phyloP scores from a whole-genome alignment of 768 basidiomycete species.

The Lactarius hengduanensis region DNA sequence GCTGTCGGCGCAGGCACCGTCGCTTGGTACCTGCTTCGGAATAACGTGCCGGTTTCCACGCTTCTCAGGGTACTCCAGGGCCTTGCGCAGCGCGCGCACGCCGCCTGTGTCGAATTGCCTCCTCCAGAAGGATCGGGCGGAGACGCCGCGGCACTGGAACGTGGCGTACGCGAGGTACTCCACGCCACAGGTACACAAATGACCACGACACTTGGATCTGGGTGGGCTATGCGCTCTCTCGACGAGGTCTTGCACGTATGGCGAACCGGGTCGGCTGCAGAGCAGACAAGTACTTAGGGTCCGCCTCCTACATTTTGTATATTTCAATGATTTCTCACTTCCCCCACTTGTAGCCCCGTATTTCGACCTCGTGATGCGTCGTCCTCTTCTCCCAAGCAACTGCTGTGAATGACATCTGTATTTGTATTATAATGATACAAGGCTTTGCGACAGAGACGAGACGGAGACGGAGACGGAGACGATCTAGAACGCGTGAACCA shows the following conservation, averaged over 20 bases:
- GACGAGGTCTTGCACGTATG: constrained; percentile 65
- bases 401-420: not conserved
- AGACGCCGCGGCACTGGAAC: constrained; percentile 39
- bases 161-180: constrained; percentile 80
- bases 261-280: constrained; percentile 33
- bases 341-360: not conserved
- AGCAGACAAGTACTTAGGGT: not conserved
- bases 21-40: constrained; percentile 69
- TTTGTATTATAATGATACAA: not conserved
- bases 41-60: constrained; percentile 68
- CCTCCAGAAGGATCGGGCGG: constrained; percentile 50
- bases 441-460: not conserved
- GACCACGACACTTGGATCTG: constrained; percentile 64
- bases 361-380: not conserved
- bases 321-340: not conserved
- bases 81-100: constrained; percentile 61
- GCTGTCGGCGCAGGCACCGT: constrained; percentile 41
- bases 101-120: constrained; percentile 49
- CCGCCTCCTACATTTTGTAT: not conserved
- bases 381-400: not conserved
- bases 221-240: constrained; percentile 69
- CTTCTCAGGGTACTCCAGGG: constrained; percentile 59
- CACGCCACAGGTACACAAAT: constrained; percentile 83
- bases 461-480: not conserved
- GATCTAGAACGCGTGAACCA: not conserved